Conservation (phyloP, 306 rosid genomes). For the Potentilla sterilis region DNA sequence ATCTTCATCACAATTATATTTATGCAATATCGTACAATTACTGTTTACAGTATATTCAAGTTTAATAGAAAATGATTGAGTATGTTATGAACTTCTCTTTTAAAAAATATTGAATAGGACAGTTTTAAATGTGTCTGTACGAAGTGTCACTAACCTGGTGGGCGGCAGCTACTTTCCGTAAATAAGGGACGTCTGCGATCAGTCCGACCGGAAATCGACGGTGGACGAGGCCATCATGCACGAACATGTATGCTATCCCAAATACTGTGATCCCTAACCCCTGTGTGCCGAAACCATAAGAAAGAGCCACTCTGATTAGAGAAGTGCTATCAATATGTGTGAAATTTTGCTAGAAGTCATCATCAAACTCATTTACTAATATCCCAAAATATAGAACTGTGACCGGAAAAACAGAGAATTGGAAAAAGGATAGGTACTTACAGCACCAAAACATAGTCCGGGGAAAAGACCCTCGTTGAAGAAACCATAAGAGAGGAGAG, state of each 20-base stretch:
- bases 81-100: too few relatives aligned
- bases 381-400: background rate
- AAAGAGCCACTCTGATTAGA: background rate
- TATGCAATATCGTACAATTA: too few relatives aligned
- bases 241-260: conserved; percentile 96
- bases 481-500: conserved; percentile 69
- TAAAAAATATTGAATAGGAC: too few relatives aligned
- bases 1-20: too few relatives aligned
- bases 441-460: conserved; percentile 89
- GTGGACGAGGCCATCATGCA: conserved; percentile 92
- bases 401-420: background rate
- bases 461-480: conserved; percentile 61
- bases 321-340: background rate
- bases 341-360: background rate
- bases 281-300: conserved; percentile 25
- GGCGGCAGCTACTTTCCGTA: conserved; percentile 81
- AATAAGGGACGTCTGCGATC: conserved; percentile 80
- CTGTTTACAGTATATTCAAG: too few relatives aligned
- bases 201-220: conserved; percentile 89
- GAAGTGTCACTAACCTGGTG: conserved; percentile 50
- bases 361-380: background rate
- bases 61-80: background rate
- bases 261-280: conserved; percentile 84
- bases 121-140: background rate
- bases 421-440: conserved; percentile 26